Percentiles rank a stretch among this genome's conserved stretches.
These are phyloP conservation scores for Lecanosticta acicola DNA, from an alignment of 2,329 filamentous ascomycete genomes.

Conservation along the genomic window DNA sequence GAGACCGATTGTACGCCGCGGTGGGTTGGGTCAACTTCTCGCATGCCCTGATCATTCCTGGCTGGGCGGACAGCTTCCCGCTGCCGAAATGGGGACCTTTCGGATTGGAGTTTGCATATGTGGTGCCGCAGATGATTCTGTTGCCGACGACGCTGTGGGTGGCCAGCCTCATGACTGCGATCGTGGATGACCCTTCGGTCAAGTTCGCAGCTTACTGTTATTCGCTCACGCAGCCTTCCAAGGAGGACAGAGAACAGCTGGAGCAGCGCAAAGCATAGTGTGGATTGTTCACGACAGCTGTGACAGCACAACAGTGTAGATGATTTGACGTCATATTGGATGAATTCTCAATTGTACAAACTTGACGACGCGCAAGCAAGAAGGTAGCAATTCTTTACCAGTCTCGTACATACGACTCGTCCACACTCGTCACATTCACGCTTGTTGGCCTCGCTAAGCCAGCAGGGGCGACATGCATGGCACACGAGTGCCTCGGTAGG, in stretches of 20 bases:
- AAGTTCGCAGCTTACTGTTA: constrained; percentile 39
- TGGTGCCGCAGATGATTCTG: constrained; percentile 55
- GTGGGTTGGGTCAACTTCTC: constrained; percentile 50
- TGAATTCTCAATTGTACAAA: no score
- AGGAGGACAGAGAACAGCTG: neutral
- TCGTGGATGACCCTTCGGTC: constrained; percentile 57
- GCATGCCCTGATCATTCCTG: constrained; percentile 48
- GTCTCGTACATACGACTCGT: no score
- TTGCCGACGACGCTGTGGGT: constrained; percentile 55
- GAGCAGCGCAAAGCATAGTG: constrained; percentile 7
- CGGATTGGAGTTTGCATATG: constrained; percentile 57
- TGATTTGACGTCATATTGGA: neutral
- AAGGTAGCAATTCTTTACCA: no score
- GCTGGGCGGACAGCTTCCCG: constrained; percentile 54
- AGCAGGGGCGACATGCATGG: no score
- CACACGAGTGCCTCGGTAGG: no score
- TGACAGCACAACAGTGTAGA: neutral
- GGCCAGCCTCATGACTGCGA: constrained; percentile 52
- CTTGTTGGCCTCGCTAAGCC: no score
- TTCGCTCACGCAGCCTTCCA: constrained; percentile 4
- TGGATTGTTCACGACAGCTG: neutral
- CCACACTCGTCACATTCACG: no score
- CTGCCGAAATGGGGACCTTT: constrained; percentile 50
- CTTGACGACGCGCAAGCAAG: no score
- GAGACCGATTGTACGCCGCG: constrained; percentile 59